A percentile compares a stretch with the other conserved stretches of the same genome.
Evolutionary conservation across 1,139 yeast genomes (phyloP).

Genomic region (Zygosaccharomyces sapae): DNA sequence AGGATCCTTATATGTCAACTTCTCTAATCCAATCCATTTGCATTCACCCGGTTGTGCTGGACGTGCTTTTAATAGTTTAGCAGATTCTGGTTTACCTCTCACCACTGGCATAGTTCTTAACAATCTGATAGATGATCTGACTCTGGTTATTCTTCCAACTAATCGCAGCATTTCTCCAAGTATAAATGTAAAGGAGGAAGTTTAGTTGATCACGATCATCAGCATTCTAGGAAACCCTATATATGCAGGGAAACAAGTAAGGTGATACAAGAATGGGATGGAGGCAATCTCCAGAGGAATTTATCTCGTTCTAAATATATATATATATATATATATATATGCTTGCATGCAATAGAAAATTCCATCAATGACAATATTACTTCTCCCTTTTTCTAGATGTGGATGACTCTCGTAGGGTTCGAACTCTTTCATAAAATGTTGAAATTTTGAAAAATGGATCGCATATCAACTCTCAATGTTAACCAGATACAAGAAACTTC

Average conservation of each 20-base stretch:
- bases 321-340: too few relatives aligned
- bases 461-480: background rate
- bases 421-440: background rate
- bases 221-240: background rate
- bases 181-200: background rate
- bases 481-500: background rate
- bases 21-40: conserved; percentile 58
- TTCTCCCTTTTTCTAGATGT: background rate
- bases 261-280: background rate
- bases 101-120: conserved; percentile 24
- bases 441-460: background rate
- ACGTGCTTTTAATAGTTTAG: conserved; percentile 38
- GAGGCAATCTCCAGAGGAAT: too few relatives aligned
- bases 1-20: conserved; percentile 68
- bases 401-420: conserved; percentile 2
- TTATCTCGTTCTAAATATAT: too few relatives aligned
- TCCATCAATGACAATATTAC: too few relatives aligned
- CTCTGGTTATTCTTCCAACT: background rate
- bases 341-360: too few relatives aligned
- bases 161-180: background rate
- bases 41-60: conserved; percentile 43
- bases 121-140: background rate
- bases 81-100: conserved; percentile 38
- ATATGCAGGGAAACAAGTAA: background rate
- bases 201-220: background rate